Conservation (phyloP, 2,329 filamentous ascomycete species). For the Pseudocercospora cruenta region DNA sequence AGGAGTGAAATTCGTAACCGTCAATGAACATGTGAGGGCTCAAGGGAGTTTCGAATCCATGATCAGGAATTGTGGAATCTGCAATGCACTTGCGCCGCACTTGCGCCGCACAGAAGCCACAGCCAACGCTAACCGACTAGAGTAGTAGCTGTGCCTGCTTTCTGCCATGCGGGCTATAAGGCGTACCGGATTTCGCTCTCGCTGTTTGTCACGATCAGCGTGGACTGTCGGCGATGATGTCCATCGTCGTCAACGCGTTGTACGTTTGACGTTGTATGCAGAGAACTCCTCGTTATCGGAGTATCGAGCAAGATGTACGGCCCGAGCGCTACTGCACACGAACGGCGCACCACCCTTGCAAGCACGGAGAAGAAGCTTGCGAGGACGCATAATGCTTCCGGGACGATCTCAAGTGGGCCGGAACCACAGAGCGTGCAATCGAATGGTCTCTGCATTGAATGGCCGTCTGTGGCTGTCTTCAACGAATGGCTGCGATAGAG, state of each 20-base stretch:
- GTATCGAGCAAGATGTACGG: neutral
- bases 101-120: neutral
- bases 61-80: neutral
- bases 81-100: slow-evolving; percentile 1
- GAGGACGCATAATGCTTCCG: slow-evolving; percentile 1
- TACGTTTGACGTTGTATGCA: neutral
- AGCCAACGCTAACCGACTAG: neutral
- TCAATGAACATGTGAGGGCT: neutral
- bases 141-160: neutral
- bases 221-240: neutral
- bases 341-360: neutral
- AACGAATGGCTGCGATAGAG: neutral
- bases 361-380: neutral
- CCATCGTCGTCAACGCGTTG: neutral
- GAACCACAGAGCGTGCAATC: neutral
- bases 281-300: neutral
- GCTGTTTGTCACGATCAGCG: neutral
- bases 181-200: neutral
- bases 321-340: neutral
- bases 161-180: neutral
- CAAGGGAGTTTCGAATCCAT: neutral
- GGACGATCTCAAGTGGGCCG: neutral
- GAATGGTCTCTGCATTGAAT: neutral
- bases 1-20: no score
- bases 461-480: neutral